Conservation (phyloP, 305 asterid genomes). For the Coffea humblotiana region DNA sequence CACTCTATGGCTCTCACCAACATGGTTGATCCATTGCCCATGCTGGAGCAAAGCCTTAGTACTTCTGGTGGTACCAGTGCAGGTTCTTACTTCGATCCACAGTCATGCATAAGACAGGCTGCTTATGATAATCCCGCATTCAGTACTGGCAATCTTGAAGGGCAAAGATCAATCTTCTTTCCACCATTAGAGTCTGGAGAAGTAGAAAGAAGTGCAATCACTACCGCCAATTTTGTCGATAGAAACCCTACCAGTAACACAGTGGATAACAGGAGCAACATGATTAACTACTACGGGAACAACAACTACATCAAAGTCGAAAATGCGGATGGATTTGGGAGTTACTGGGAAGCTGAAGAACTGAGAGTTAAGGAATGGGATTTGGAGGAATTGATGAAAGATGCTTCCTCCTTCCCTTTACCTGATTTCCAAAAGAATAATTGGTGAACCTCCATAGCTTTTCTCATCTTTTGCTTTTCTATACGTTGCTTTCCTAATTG, state of each 20-base stretch:
- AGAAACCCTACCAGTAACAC: constrained; percentile 12
- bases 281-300: constrained; percentile 18
- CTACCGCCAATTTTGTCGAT: constrained; percentile 17
- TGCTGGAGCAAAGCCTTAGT: constrained; percentile 30
- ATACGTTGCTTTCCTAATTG: not conserved
- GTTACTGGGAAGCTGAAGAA: constrained; percentile 55
- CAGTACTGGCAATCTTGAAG: constrained; percentile 29
- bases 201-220: constrained; percentile 25
- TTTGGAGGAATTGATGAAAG: constrained; percentile 68
- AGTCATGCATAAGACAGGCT: constrained; percentile 29
- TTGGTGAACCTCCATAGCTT: constrained; percentile 10
- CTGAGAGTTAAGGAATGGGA: constrained; percentile 57
- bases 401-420: constrained; percentile 52
- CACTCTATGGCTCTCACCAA: constrained; percentile 31
- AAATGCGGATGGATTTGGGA: constrained; percentile 42
- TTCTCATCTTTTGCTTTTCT: not conserved
- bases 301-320: constrained; percentile 34
- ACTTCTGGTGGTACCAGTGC: constrained; percentile 15
- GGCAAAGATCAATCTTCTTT: not conserved
- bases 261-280: constrained; percentile 20
- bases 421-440: constrained; percentile 45
- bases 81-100: constrained; percentile 32
- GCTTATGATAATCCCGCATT: constrained; percentile 24
- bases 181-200: too few species aligned
- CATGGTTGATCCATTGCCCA: constrained; percentile 29